These are phyloP conservation scores for Sisymbrium irio DNA, from an alignment of 345 rosid species.

Conservation along the genomic window DNA sequence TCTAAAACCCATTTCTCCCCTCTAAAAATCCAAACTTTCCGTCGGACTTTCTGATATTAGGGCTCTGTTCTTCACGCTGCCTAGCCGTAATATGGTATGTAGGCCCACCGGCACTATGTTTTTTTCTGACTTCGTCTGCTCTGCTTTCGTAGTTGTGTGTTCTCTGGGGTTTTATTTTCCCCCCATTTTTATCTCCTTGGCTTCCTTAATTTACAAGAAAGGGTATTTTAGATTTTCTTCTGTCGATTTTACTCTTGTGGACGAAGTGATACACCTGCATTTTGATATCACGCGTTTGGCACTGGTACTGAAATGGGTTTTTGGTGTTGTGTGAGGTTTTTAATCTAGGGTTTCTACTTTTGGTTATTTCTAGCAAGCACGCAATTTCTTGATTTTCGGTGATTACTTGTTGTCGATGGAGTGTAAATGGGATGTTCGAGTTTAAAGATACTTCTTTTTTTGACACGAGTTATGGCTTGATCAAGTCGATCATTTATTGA, in stretches of 20 bases:
- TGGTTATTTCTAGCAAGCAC: background rate
- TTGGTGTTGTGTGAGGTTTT: background rate
- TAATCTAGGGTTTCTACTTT: conserved; percentile 22
- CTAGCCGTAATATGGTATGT: conserved; percentile 8
- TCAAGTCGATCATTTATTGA: conserved; percentile 8
- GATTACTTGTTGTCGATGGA: background rate
- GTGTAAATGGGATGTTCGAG: background rate
- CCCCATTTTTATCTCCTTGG: background rate
- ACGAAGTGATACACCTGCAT: conserved; percentile 7
- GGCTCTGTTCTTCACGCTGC: background rate
- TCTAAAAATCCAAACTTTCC: conserved; percentile 23
- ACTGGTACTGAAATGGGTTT: conserved; percentile 25
- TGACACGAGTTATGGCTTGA: background rate
- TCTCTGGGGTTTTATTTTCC: background rate
- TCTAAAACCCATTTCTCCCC: conserved; percentile 12
- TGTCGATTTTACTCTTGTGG: background rate
- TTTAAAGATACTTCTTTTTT: background rate
- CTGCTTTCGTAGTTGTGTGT: background rate
- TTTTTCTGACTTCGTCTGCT: background rate
- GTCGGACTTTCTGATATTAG: background rate
- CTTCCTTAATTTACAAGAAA: conserved; percentile 32
- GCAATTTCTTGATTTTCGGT: background rate
- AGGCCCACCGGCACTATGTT: background rate
- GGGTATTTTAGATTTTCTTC: background rate
- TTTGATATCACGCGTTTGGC: conserved; percentile 28